Evolutionary conservation across 2,329 filamentous ascomycete genomes (phyloP).

Genomic region (Arthrocladium fulminans): DNA sequence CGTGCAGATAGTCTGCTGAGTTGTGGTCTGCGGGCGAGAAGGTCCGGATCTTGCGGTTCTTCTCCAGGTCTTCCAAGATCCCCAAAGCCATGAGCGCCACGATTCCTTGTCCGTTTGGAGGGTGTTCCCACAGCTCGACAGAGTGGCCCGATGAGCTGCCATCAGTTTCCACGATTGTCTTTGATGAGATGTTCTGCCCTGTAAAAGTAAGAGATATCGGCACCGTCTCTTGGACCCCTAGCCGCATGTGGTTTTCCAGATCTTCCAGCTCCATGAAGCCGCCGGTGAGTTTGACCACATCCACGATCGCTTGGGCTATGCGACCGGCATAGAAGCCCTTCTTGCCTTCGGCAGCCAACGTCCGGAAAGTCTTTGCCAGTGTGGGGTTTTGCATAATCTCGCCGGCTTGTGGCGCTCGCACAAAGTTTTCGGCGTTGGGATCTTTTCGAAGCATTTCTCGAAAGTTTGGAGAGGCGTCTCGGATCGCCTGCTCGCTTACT

Average conservation of each 20-base stretch:
- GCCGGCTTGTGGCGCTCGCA: constrained; percentile 64
- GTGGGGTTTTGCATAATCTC: constrained; percentile 84
- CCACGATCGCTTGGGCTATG: constrained; percentile 71
- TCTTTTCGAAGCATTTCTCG: constrained; percentile 81
- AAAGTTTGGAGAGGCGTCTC: constrained; percentile 72
- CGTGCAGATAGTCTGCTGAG: constrained; percentile 70
- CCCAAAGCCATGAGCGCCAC: constrained; percentile 90
- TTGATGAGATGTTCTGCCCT: constrained; percentile 49
- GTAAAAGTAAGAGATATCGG: constrained; percentile 74
- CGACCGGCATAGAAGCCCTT: constrained; percentile 82
- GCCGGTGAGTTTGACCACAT: constrained; percentile 65
- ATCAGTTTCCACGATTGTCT: constrained; percentile 37
- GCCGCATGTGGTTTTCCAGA: constrained; percentile 63
- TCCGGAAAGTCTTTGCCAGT: constrained; percentile 70
- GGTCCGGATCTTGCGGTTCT: constrained; percentile 60
- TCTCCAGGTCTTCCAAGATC: constrained; percentile 79
- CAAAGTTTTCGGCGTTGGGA: constrained; percentile 56
- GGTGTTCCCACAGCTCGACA: constrained; percentile 89
- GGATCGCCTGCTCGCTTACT: constrained; percentile 53
- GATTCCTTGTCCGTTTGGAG: constrained; percentile 91
- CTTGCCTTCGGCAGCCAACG: constrained; percentile 71
- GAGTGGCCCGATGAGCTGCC: constrained; percentile 15
- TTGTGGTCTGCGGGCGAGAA: constrained; percentile 71
- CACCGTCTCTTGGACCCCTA: constrained; percentile 69
- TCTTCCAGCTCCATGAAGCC: constrained; percentile 74